A percentile compares a stretch with the other conserved stretches of the same genome.
phyloP scores from a whole-genome alignment of 75 land plant genomes.

The Pseudotsuga menziesii region DNA sequence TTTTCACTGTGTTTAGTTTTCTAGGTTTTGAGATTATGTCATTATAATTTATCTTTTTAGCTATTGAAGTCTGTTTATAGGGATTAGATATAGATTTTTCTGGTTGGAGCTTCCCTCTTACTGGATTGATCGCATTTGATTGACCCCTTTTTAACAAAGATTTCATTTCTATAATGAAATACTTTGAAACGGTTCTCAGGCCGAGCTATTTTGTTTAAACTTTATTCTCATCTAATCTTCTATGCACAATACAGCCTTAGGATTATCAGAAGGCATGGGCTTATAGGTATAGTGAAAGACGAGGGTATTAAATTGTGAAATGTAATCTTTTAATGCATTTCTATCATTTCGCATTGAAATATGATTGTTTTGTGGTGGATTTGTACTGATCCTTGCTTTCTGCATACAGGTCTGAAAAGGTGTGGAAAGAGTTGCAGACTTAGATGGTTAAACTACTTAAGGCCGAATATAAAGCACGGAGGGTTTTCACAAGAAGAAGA shows the following conservation, averaged over 20 bases:
- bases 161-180: no score
- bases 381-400: background rate
- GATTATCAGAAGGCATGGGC: background rate
- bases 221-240: background rate
- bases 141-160: no score
- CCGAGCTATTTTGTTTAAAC: no score
- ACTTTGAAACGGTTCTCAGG: background rate
- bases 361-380: no score
- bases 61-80: background rate
- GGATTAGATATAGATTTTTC: background rate
- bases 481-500: constrained; percentile 62
- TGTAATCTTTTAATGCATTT: background rate
- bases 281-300: background rate
- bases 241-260: background rate
- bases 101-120: background rate
- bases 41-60: no score
- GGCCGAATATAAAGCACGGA: constrained; percentile 71
- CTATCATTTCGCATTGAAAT: background rate
- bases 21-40: background rate
- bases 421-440: constrained; percentile 82
- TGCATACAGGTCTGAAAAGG: constrained; percentile 51
- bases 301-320: no score
- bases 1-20: background rate
- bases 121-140: no score
- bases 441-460: constrained; percentile 75